phyloP scores from a whole-genome alignment of 1,284 basidiomycete genomes.

The Omphalotus olearius region DNA sequence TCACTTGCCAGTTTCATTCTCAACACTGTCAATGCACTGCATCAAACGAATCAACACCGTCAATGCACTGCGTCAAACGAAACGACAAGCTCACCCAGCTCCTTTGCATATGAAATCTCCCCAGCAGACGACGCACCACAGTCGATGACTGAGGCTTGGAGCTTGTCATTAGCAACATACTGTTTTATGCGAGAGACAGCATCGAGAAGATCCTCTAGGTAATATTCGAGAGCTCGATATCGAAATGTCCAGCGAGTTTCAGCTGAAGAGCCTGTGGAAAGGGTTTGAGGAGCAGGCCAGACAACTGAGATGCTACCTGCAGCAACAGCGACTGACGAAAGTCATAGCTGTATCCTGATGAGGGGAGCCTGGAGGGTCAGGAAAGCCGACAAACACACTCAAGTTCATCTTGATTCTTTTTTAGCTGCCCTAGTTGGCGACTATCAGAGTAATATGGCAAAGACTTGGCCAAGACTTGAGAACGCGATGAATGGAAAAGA shows the following conservation, averaged over 20 bases:
- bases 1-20: constrained; percentile 26
- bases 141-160: constrained; percentile 47
- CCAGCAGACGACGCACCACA: constrained; percentile 39
- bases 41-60: too few relatives aligned
- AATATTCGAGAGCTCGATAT: constrained; percentile 36
- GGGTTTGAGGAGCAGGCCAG: constrained; percentile 60
- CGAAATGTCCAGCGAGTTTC: constrained; percentile 44
- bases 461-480: too few relatives aligned
- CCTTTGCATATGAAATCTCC: constrained; percentile 26
- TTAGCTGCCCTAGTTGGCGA: too few relatives aligned
- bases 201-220: constrained; percentile 39
- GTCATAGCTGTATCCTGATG: too few relatives aligned
- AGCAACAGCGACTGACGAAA: not conserved
- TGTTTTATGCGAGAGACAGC: constrained; percentile 36
- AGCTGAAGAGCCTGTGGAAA: constrained; percentile 50
- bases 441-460: too few relatives aligned
- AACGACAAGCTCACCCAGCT: constrained; percentile 33
- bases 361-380: too few relatives aligned
- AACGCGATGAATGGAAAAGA: too few relatives aligned
- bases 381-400: too few relatives aligned
- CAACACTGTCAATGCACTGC: too few relatives aligned
- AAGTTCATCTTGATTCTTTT: too few relatives aligned
- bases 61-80: constrained; percentile 29
- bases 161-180: constrained; percentile 43
- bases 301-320: constrained; percentile 24